Evolutionary conservation across 768 basidiomycete genomes (phyloP), one percentile per base, ranked within the genome.

Genomic region (Tulasnella sp.): DNA sequence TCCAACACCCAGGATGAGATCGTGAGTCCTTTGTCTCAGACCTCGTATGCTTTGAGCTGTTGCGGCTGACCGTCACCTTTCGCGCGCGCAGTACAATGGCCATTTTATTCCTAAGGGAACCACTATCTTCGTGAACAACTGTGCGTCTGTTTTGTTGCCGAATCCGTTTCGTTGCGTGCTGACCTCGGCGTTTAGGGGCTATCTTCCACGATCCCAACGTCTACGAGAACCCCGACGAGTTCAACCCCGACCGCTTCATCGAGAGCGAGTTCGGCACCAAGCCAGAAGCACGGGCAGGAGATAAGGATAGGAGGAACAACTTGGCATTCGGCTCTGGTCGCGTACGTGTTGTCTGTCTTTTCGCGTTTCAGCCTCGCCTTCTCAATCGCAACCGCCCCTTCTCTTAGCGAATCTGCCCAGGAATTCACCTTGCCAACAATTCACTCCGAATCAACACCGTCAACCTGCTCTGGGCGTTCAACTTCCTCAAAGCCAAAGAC

Each of bases 161-260:
- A 20, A 14, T 1, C 58, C 28, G 18, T 42, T 79, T 41, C 8
- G 22, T 50, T 22, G 22, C 16, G 34, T 60, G 42, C 22, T n/a
- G 42, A 64, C 16, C 5, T 14, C 5, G n/a, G 31, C n/a, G 58
- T 78, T n/a, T 72, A 83, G 85, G 85, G 86, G 84, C 77, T 9
- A 85, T 86, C 81, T 81, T 83, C 18, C 84, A 84, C 22, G 83
- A 85, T 75, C 72, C 82, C 12, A 75, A 44, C 4, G 22, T 82
- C 22, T 91, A 88, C 83, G 83, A 87, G 18, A 84, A 90, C 48
- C 89, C 90, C 24, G 85, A 88, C 14, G 82, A 77, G 46, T 91
- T 91, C 84, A 84, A 83, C 31, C 91, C 91, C 3, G 89, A 90
- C 64, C 87, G 91, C 77, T 90, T 89, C 83, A 73, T 84, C 41